These are phyloP conservation scores for Fusarium luffae DNA, from an alignment of 2,329 filamentous ascomycete genomes.

Conservation along the genomic window DNA sequence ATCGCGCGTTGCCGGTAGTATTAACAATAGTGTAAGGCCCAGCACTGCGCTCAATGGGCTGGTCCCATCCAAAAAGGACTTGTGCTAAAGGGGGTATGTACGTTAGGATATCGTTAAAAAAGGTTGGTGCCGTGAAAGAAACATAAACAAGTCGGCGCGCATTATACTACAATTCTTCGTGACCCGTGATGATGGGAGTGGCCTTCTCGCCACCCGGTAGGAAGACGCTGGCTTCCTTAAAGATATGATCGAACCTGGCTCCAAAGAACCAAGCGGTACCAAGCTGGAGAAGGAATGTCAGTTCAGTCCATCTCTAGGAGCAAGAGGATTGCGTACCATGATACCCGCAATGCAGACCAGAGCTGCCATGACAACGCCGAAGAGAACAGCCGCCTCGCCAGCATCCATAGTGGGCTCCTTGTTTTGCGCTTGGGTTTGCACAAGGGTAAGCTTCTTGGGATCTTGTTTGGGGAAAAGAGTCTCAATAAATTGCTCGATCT, in stretches of 20 bases:
- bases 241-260: constrained; percentile 76
- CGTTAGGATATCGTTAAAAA: constrained; percentile 48
- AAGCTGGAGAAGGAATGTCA: constrained; percentile 63
- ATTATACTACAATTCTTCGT: constrained; percentile 52
- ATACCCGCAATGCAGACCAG: constrained; percentile 75
- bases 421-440: constrained; percentile 52
- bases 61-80: constrained; percentile 24
- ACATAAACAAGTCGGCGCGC: constrained; percentile 28
- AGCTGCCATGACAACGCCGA: constrained; percentile 73
- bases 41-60: constrained; percentile 21
- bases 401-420: constrained; percentile 61
- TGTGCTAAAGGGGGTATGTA: constrained; percentile 40
- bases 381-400: constrained; percentile 73
- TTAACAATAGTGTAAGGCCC: constrained; percentile 44
- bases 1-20: constrained; percentile 38
- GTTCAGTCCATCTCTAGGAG: not conserved
- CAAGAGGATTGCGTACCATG: constrained; percentile 73
- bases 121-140: constrained; percentile 31
- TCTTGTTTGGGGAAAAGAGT: constrained; percentile 89
- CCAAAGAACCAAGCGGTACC: constrained; percentile 82
- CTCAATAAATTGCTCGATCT: constrained; percentile 97
- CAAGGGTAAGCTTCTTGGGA: constrained; percentile 66
- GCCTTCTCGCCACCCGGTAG: constrained; percentile 40
- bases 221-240: constrained; percentile 43
- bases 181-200: constrained; percentile 44